Conservation (phyloP, 805 yeast genomes). For the Cyberlindnera euphorbiae region DNA sequence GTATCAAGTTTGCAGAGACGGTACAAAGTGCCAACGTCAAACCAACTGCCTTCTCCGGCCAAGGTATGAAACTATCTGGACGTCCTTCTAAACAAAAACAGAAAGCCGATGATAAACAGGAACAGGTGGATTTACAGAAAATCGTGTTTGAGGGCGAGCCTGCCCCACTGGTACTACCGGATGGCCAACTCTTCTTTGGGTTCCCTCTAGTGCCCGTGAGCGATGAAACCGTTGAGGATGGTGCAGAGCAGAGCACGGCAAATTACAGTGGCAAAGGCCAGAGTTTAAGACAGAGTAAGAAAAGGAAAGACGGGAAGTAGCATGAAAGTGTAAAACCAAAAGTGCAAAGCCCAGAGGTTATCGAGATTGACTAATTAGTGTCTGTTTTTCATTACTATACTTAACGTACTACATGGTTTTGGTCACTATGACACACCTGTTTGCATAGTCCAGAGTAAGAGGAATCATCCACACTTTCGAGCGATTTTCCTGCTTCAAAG, state of each 20-base stretch:
- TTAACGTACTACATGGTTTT: too few species aligned
- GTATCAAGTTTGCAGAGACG: slow-evolving; percentile 59
- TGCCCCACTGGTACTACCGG: slow-evolving; percentile 68
- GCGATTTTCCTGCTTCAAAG: too few species aligned
- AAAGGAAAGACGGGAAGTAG: slow-evolving; percentile 56
- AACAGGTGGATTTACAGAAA: slow-evolving; percentile 31
- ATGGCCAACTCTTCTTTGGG: slow-evolving; percentile 89
- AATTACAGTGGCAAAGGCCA: slow-evolving; percentile 67
- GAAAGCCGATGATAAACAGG: slow-evolving; percentile 3
- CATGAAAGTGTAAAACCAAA: slow-evolving; percentile 58
- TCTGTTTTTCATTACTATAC: too few species aligned
- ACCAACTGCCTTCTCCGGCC: slow-evolving; percentile 43
- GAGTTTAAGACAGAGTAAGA: slow-evolving; percentile 63
- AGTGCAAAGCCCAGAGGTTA: slow-evolving; percentile 70
- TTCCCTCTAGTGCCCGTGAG: slow-evolving; percentile 61
- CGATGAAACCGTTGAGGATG: slow-evolving; percentile 30
- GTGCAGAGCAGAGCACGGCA: slow-evolving; percentile 22
- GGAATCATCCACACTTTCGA: too few species aligned
- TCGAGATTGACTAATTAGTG: slow-evolving; percentile 53
- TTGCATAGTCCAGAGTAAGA: too few species aligned
- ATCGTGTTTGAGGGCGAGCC: slow-evolving; percentile 60
- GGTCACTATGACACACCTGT: too few species aligned
- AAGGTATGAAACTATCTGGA: slow-evolving; percentile 72
- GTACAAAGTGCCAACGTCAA: slow-evolving; percentile 38
- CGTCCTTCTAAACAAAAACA: slow-evolving; percentile 30